Base-by-base conservation (phyloP, 345 rosid genomes). In the Eucalyptus urophylla region DNA sequence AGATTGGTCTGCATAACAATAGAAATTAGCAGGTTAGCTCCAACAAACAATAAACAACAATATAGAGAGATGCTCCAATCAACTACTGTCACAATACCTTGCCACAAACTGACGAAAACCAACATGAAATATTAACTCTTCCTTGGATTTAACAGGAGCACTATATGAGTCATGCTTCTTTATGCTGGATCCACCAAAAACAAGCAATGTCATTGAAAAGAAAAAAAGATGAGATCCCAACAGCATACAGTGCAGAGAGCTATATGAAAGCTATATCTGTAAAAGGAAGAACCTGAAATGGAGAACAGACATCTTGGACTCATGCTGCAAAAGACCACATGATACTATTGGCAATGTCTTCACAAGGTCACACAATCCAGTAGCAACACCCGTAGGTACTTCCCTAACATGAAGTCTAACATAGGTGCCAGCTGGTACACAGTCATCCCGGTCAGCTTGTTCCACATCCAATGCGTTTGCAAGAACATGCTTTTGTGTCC, bases 261-360 rank as follows among this genome's bases (percentile, higher is more conserved):
- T 53, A 53, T 53, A 4, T 11, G 29, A 56, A 56, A 56, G 62
- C 29, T 21, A 40, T 76, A 76, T 76, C 83, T 37, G 15, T 40
- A 37, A 45, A 58, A 86, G 80, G 33, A 51, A 29, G 56, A 14
- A 97, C 99, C 99, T 97, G 92, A 97, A 98, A 94, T 98, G 97
- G 87, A 97, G 96, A 89, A 97, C 98, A n/a, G 99, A 96, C 95
- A 98, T 97, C 94, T 98, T 98, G 87, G 99, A 97, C 90, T 97
- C 99, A 76, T 96, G 99, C 90, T 95, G 99, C 91, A 98, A 92
- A 90, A 98, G 99, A 88, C 99, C 99, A 91, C 94, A 95, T 60
- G 92, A 94, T 88, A 95, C 91, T 80, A 95, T 27, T n/a, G 98
- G 97, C 53, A 89, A 89, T 50, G 89, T 91, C 90, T 88, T 92